Evolutionary conservation across 371 early-diverging fungal species (phyloP), one percentile per base, ranked within the genome.

Genomic region (Umbelopsis sp.): DNA sequence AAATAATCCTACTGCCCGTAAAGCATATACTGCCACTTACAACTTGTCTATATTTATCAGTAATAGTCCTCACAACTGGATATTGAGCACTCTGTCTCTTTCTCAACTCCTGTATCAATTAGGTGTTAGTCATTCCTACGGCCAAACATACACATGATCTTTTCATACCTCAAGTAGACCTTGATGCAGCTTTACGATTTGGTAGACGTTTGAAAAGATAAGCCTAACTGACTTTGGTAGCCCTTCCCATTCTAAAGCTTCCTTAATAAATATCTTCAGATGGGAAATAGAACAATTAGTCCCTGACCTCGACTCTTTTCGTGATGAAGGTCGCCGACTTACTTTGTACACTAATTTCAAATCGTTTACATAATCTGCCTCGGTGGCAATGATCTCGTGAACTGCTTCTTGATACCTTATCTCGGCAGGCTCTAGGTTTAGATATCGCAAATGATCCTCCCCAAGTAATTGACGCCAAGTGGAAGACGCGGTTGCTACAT

Each of bases 361-460:
- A 75, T 91, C 92, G 14, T 79, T 76, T 7, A 90, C 81, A 72
- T 87, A 91, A 10, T 82, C 81, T 44, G 75, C 74, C 64, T 91
- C 92, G 7, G 92, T 91, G n/a, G 72, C 38, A 22, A 87, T 77
- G 8, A 91, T 75, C 65, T 91, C 92, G 64, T 84, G 77, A n/a
- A 90, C 76, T 4, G 90, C 78, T 50, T 91, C 92, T 74, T 91
- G 92, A 48, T 87, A 77, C 69, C 86, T 75, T 4, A 80, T 44
- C 44, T 80, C 57, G 4, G 14, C 57, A 16, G 57, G 18, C 0
- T 57, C 35, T 1, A 57, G 29, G 4, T 29, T 35, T 12, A 57
- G 35, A 57, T 57, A 57, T 1, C 29, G 29, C 35, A 57, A 57
- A 12, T 57, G n/a, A 12, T 57, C 35, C 35, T 57, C 57, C 11